phyloP scores from a whole-genome alignment of 208 protist species.

The Leishmania tarentolae region DNA sequence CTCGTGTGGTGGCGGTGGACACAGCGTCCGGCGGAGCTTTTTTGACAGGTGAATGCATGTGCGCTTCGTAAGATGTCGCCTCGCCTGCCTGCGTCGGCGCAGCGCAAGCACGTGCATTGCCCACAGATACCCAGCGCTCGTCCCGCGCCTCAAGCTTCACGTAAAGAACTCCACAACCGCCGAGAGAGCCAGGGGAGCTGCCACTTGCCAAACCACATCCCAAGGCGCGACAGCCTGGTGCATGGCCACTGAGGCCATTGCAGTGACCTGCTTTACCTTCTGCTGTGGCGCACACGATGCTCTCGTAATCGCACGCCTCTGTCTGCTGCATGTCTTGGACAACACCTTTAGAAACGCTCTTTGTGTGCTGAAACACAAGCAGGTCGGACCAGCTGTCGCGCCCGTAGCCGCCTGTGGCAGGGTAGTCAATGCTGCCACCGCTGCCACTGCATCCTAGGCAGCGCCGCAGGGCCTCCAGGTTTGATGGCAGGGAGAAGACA shows the following conservation, averaged over 20 bases:
- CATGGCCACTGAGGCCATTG: not conserved
- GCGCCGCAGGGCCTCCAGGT: constrained; percentile 17
- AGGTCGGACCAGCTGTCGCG: constrained; percentile 43
- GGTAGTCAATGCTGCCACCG: not conserved
- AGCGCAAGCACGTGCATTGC: not conserved
- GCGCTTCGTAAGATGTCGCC: not conserved
- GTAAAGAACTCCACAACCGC: constrained; percentile 4
- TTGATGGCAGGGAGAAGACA: constrained; percentile 21
- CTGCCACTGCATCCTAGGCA: constrained; percentile 3
- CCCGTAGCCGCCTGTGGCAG: not conserved
- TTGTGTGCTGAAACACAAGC: constrained; percentile 26
- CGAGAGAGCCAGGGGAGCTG: not conserved
- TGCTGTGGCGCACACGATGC: not conserved
- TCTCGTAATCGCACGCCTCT: not conserved
- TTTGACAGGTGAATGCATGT: not conserved
- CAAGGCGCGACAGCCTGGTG: not conserved
- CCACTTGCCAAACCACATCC: not conserved
- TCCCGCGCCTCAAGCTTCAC: constrained; percentile 10
- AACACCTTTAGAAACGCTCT: not conserved
- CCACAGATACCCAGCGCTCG: constrained; percentile 23
- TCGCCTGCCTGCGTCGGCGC: not conserved
- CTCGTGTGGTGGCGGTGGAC: not conserved
- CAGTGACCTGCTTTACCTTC: not conserved
- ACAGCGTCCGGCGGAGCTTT: not conserved
- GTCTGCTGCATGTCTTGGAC: not conserved